Evolutionary conservation across 805 yeast species (phyloP), one percentile per base, ranked within the genome.

Genomic region (Metschnikowia gruessii): DNA sequence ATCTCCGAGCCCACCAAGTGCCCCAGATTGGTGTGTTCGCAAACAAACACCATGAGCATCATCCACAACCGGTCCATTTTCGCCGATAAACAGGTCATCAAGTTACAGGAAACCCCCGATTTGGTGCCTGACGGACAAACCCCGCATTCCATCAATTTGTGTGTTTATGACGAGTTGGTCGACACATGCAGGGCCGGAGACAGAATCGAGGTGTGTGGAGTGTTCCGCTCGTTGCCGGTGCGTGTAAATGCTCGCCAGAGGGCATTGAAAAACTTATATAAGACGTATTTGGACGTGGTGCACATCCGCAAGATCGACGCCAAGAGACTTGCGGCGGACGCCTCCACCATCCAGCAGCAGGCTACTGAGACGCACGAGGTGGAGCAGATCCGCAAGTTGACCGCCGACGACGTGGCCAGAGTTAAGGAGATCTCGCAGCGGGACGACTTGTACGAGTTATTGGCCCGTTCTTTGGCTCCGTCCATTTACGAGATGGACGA

Each of bases 81-180:
- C 67, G 94, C 95, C 21, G 97, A 94, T 66, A 94, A 92, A 62
- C 99, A 94, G 68, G 92, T 94, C 24, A 82, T 94, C 55, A 87
- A 88, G 59, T 71, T 94, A 35, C 99, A 94, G 68, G 99, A 94
- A 66, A 90, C 96, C 0, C 97, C 97, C 0, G 99, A 94, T 65
- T 76, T 82, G 51, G 96, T 92, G 13, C 99, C 99, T 3, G 98
- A 87, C 68, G 99, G 99, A 15, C 99, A 94, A 68, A 94, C 99
- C 2, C 99, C 99, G 1, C 99, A 94, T 66, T 85, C 97, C 12
- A 87, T 94, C 40, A 88, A 96, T 6, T 71, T 94, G 24, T 89
- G 97, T 71, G 95, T 88, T 1, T 94, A 92, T 62, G 99, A 94
- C 66, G 98, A 94, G 64, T 75, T 94, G 51, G 99, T 94, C 1